phyloP scores from a whole-genome alignment of 163 green algal species.

The Scenedesmus sp. region DNA sequence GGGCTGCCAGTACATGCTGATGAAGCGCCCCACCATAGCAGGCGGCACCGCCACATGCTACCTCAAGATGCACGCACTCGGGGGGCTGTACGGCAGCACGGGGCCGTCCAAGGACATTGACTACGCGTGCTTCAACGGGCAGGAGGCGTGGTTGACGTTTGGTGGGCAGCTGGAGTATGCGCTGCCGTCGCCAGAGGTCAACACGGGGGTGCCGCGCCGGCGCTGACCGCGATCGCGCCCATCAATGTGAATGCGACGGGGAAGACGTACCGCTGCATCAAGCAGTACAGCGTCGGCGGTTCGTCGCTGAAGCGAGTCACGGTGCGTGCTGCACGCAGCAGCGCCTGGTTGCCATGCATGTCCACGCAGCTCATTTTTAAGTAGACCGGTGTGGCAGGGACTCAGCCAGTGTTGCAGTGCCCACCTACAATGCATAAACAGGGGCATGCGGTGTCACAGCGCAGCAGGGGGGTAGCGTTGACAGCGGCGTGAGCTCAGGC shows the following conservation, averaged over 20 bases:
- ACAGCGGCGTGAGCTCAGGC: too few species aligned
- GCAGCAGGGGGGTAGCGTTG: too few species aligned
- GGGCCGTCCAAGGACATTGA: constrained; percentile 8
- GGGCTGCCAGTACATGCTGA: constrained; percentile 40
- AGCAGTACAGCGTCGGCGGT: constrained; percentile 32
- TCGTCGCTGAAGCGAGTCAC: not conserved
- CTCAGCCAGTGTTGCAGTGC: too few species aligned
- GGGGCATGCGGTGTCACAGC: too few species aligned
- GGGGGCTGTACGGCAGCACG: constrained; percentile 39
- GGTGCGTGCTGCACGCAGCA: not conserved
- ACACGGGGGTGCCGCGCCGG: constrained; percentile 23
- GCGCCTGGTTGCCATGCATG: not conserved
- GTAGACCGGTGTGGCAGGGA: too few species aligned
- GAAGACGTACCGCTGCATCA: constrained; percentile 50
- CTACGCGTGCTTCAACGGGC: constrained; percentile 45
- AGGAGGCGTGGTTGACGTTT: constrained; percentile 50
- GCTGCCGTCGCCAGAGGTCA: constrained; percentile 32
- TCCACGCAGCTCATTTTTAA: too few species aligned
- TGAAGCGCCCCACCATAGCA: constrained; percentile 17
- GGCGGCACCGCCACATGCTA: constrained; percentile 46
- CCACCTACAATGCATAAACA: too few species aligned
- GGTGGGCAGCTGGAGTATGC: constrained; percentile 48
- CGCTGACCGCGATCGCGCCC: constrained; percentile 10
- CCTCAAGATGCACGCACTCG: constrained; percentile 49
- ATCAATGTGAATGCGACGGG: not conserved